These are phyloP conservation scores for Trichoderma atrobrunneum DNA, from an alignment of 2,329 filamentous ascomycete species.

Conservation along the genomic window DNA sequence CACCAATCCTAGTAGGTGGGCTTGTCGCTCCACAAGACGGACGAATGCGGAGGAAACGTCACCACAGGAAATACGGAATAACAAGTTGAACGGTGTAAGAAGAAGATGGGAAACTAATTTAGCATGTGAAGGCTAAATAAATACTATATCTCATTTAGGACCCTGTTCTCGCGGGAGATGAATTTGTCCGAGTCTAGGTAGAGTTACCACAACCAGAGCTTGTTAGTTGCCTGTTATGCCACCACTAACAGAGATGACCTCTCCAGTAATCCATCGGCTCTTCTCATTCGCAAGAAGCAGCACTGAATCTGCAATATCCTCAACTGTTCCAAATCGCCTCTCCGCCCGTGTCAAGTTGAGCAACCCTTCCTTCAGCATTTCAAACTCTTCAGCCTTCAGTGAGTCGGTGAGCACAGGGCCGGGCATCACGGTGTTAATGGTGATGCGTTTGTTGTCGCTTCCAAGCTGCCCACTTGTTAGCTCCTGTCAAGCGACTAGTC, in stretches of 20 bases:
- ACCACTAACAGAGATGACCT: constrained; percentile 24
- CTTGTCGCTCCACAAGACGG: background rate
- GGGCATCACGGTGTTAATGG: constrained; percentile 40
- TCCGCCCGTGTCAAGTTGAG: constrained; percentile 31
- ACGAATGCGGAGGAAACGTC: background rate
- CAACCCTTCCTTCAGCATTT: constrained; percentile 20
- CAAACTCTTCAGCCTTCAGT: constrained; percentile 17
- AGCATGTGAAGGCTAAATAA: background rate
- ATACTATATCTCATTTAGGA: background rate
- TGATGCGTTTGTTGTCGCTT: constrained; percentile 24
- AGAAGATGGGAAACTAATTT: background rate
- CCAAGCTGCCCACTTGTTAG: constrained; percentile 14
- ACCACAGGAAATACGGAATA: background rate
- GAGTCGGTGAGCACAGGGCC: constrained; percentile 37
- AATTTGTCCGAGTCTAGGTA: background rate
- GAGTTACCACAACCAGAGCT: background rate
- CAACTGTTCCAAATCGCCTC: constrained; percentile 30
- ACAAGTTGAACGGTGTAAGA: background rate
- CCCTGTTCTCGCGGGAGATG: background rate
- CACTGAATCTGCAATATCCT: constrained; percentile 35
- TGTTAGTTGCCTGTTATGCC: constrained; percentile 19
- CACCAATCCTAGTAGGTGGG: background rate
- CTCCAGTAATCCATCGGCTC: constrained; percentile 25
- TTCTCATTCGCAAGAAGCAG: constrained; percentile 23
- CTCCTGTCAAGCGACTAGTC: accelerated